Percentiles rank a stretch among this genome's conserved stretches.
These are phyloP conservation scores for Lactifluus pinguis DNA, from an alignment of 768 basidiomycete genomes.

Conservation along the genomic window DNA sequence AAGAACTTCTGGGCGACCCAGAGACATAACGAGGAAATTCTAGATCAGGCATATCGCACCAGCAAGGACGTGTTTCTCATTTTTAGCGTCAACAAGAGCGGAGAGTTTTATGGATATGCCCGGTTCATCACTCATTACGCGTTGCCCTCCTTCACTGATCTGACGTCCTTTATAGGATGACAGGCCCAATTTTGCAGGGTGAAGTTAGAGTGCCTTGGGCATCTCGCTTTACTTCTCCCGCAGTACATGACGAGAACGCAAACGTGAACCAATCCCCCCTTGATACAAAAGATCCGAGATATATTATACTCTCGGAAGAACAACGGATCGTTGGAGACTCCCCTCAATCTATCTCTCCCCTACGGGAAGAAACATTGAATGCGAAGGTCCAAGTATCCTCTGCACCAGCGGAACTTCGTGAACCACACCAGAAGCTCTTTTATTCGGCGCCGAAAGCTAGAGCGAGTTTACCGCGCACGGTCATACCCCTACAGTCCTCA, in stretches of 20 bases:
- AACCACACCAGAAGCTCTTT: constrained; percentile 28
- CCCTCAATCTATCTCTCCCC: constrained; percentile 26
- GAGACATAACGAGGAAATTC: constrained; percentile 80
- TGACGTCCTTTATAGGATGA: constrained; percentile 45
- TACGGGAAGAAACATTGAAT: background rate
- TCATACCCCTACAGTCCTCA: constrained; percentile 6
- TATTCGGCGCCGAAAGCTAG: constrained; percentile 22
- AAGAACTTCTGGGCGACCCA: constrained; percentile 88
- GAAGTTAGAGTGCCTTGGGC: constrained; percentile 53
- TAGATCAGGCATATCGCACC: constrained; percentile 92
- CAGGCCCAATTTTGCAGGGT: constrained; percentile 47
- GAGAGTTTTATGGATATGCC: constrained; percentile 92
- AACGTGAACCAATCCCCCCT: background rate
- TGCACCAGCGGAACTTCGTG: constrained; percentile 47
- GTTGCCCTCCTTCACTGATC: background rate
- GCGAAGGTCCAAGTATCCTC: constrained; percentile 23
- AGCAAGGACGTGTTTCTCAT: constrained; percentile 81
- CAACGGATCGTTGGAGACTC: constrained; percentile 36
- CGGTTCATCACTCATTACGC: constrained; percentile 37
- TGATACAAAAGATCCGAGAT: background rate
- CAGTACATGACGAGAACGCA: background rate
- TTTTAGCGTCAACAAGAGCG: constrained; percentile 89
- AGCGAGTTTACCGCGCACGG: constrained; percentile 22
- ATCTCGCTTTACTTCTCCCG: constrained; percentile 5
- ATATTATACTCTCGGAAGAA: constrained; percentile 32